Evolutionary conservation across 2,329 filamentous ascomycete genomes (phyloP), one percentile per base, ranked within the genome.

Genomic region (Pseudocercospora cruenta): DNA sequence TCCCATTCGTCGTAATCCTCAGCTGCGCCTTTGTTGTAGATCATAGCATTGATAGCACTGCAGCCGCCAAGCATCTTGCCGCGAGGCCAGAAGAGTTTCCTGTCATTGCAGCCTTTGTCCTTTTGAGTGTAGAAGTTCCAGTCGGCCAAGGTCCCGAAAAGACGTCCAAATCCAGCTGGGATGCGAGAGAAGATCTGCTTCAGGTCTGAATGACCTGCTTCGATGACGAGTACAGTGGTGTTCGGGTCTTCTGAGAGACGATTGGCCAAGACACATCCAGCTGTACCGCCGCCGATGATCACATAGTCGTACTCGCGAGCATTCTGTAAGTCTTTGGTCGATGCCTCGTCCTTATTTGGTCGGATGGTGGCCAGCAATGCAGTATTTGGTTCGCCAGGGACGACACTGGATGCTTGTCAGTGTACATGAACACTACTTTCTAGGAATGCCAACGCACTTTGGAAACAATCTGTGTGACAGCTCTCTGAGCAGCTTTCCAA

Each of bases 191-290:
- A 67, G 14, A 70, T 63, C 28, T 68, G 63, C 63, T 68, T 70
- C 31, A 70, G 60, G 47, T 70, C 68, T 8, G 68, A 70, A 28
- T 68, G 71, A 24, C 75, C 74, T 3, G 74, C 73, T 65, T 76
- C 75, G 9, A 76, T 66, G 36, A 74, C 71, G 12, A 71, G 68
- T 9, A 77, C 74, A 10, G 67, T 71, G 43, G 69, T 61, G 51
- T 69, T 67, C 9, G 73, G 70, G 60, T 76, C 65, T 45, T 76
- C 72, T 16, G 71, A 72, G 2, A 77, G 64, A 26, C 75, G 69
- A 54, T 69, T 70, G 0, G 74, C 74, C n/a, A 77, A 70, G n/a
- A 73, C 71, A 19, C 73, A 71, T 26, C 74, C 74, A 49, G 72
- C 73, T 10, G 74, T 72, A 4, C 75, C 74, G 21, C 70, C 70